phyloP scores from a whole-genome alignment of 2,329 filamentous ascomycete species.

The Paraphoma sp. region DNA sequence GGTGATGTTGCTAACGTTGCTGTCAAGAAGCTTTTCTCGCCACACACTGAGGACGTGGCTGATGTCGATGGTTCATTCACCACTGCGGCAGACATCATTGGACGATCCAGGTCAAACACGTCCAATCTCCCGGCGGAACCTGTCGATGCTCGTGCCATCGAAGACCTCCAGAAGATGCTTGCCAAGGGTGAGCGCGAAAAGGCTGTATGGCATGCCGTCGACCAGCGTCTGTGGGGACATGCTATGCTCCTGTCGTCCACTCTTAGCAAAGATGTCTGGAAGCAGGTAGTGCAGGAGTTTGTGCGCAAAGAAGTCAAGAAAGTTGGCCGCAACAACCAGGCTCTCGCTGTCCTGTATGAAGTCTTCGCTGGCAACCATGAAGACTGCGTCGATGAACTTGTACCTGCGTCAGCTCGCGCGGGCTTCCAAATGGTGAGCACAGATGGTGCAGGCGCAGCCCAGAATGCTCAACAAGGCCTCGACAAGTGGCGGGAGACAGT shows the following conservation, averaged over 20 bases:
- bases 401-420: constrained; percentile 88
- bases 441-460: constrained; percentile 64
- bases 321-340: constrained; percentile 79
- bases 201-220: constrained; percentile 90
- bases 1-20: constrained; percentile 75
- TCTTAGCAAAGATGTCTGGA: constrained; percentile 76
- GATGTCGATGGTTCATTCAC: constrained; percentile 34
- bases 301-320: constrained; percentile 93
- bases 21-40: constrained; percentile 76
- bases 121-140: constrained; percentile 61
- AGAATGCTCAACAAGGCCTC: constrained; percentile 81
- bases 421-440: constrained; percentile 88
- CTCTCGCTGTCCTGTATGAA: constrained; percentile 89
- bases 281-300: constrained; percentile 93
- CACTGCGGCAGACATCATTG: constrained; percentile 47
- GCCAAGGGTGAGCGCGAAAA: constrained; percentile 85
- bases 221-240: constrained; percentile 94
- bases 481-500: constrained; percentile 95
- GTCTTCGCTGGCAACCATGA: constrained; percentile 93
- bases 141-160: constrained; percentile 71
- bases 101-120: constrained; percentile 40
- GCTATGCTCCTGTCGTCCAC: constrained; percentile 90
- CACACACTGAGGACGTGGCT: constrained; percentile 49
- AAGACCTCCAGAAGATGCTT: constrained; percentile 75
- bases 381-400: constrained; percentile 93